Evolutionary conservation across 495 filamentous ascomycete genomes (phyloP).

Genomic region (Talaromyces nanjingensis): DNA sequence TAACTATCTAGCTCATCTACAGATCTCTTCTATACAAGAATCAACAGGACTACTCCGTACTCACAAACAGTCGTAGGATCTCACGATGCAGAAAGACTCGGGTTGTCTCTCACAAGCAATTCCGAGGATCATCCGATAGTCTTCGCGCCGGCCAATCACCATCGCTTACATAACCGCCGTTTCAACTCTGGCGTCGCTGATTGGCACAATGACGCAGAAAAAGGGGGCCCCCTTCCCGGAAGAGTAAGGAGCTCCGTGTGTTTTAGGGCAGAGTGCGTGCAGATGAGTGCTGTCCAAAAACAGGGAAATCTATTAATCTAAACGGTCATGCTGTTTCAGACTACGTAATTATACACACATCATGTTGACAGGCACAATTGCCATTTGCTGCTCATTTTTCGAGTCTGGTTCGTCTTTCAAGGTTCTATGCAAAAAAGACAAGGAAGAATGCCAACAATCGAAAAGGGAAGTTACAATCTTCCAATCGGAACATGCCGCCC

Average conservation of each 20-base stretch:
- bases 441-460: not conserved
- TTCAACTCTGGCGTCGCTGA: not conserved
- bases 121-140: slow-evolving; percentile 1
- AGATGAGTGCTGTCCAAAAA: not conserved
- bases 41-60: no score
- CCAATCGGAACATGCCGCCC: not conserved
- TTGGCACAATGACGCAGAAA: not conserved
- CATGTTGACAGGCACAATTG: not conserved
- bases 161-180: not conserved
- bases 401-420: not conserved
- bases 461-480: not conserved
- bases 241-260: not conserved
- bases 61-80: no score
- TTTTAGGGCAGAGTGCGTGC: not conserved
- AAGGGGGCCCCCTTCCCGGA: not conserved
- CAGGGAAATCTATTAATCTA: not conserved
- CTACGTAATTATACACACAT: not conserved
- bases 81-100: not conserved
- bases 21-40: no score
- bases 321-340: not conserved
- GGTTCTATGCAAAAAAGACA: not conserved
- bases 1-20: not conserved
- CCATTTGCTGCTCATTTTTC: not conserved
- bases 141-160: not conserved
- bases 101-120: not conserved